These are phyloP conservation scores for Lactarius akahatsu DNA, from an alignment of 768 basidiomycete genomes.

Conservation along the genomic window DNA sequence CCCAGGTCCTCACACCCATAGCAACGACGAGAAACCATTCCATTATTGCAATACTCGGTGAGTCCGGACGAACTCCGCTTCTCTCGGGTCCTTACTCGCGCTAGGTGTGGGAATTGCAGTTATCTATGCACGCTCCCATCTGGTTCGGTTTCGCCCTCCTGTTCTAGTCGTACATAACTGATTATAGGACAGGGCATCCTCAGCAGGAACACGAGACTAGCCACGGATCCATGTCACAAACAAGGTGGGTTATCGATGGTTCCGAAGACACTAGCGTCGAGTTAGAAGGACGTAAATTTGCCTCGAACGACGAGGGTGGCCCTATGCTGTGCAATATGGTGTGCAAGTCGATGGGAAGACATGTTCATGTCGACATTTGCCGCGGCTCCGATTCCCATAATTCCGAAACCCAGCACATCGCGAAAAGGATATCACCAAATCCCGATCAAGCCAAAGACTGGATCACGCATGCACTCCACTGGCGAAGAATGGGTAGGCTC, in stretches of 20 bases:
- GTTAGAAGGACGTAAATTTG: slow-evolving; percentile 54
- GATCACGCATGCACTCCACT: slow-evolving; percentile 53
- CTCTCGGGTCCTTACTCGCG: background rate
- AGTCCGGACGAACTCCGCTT: slow-evolving; percentile 2
- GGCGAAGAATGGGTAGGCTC: slow-evolving; percentile 45
- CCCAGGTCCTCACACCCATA: slow-evolving; percentile 49
- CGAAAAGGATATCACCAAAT: slow-evolving; percentile 43
- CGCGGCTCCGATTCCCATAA: slow-evolving; percentile 45
- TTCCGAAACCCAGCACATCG: slow-evolving; percentile 48
- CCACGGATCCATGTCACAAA: slow-evolving; percentile 61
- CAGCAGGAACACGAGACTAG: slow-evolving; percentile 61
- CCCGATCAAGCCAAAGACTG: slow-evolving; percentile 51
- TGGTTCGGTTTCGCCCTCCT: slow-evolving; percentile 37
- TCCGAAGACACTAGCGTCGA: slow-evolving; percentile 51
- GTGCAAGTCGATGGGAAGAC: slow-evolving; percentile 54
- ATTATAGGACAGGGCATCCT: slow-evolving; percentile 46
- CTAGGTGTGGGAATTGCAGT: slow-evolving; percentile 52
- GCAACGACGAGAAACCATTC: slow-evolving; percentile 42
- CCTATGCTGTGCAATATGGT: slow-evolving; percentile 63
- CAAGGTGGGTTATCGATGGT: slow-evolving; percentile 56
- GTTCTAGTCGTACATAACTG: background rate
- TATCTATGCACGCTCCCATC: slow-evolving; percentile 58
- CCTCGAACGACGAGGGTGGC: slow-evolving; percentile 52
- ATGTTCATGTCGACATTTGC: slow-evolving; percentile 57
- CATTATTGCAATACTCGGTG: slow-evolving; percentile 55